A percentile compares a stretch with the other conserved stretches of the same genome.
Evolutionary conservation across 1,284 basidiomycete species (phyloP).

Genomic region (Cerrena zonata): DNA sequence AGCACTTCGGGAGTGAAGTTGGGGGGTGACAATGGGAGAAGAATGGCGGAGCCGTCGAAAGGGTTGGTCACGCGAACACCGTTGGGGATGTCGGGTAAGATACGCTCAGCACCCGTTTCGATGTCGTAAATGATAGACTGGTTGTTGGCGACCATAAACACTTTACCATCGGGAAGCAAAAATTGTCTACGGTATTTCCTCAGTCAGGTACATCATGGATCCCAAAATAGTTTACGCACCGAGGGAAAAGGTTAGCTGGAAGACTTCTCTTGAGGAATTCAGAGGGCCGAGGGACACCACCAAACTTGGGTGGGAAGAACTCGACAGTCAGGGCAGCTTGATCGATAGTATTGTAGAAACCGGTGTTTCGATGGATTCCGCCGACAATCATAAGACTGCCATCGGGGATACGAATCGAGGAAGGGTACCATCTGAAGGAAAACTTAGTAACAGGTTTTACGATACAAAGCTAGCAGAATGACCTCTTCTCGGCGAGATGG

Average conservation of each 20-base stretch:
- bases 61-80: slow-evolving; percentile 40
- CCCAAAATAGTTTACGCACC: slow-evolving; percentile 12
- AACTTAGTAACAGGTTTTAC: background rate
- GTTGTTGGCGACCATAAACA: slow-evolving; percentile 41
- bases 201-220: background rate
- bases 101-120: slow-evolving; percentile 32
- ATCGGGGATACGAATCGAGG: slow-evolving; percentile 37
- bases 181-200: slow-evolving; percentile 13
- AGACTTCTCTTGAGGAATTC: slow-evolving; percentile 35
- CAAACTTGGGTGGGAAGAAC: slow-evolving; percentile 49
- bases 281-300: slow-evolving; percentile 37
- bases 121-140: slow-evolving; percentile 39
- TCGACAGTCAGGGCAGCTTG: slow-evolving; percentile 16
- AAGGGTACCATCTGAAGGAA: slow-evolving; percentile 41
- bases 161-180: slow-evolving; percentile 34
- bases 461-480: background rate
- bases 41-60: slow-evolving; percentile 40
- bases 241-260: slow-evolving; percentile 23
- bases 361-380: slow-evolving; percentile 27
- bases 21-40: slow-evolving; percentile 43
- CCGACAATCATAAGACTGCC: slow-evolving; percentile 38
- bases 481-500: slow-evolving; percentile 27
- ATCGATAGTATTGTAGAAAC: background rate
- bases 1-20: slow-evolving; percentile 44
- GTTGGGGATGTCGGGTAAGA: slow-evolving; percentile 38